Base-by-base conservation (phyloP, 2,329 filamentous ascomycete genomes). In the Onygena corvina region DNA sequence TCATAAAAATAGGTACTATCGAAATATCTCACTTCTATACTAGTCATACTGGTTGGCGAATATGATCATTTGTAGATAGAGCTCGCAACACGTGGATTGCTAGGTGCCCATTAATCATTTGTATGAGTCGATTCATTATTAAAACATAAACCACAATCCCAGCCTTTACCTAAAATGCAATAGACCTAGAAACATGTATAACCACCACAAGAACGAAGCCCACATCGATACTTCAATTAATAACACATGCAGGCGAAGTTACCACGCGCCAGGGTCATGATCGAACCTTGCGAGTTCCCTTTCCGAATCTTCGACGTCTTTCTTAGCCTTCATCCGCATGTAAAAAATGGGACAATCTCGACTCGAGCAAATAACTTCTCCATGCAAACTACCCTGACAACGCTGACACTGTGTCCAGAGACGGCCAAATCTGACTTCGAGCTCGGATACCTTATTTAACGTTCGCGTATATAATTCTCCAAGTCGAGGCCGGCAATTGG, bases 301-400 rank as follows among this genome's bases (percentile, higher is more conserved):
- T 50, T 89, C 87, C 1, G 83, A 83, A 70, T 98, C 92, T 67
- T 96, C 90, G 33, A 96, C 81, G 65, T 98, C 92, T 74, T 98
- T 98, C 77, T 95, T 94, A 27, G 90, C 90, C 76, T 98, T 98
- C 92, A 98, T 98, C 3, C 92, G 81, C 92, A 98, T 98, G 67
- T 98, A 98, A 68, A 98, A 98, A 61, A 98, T 98, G 1, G 92
- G 92, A 64, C 92, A 98, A 71, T 98, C 92, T 65, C 88, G 85
- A 64, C 84, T 90, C 54, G 84, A 89, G 72, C 92, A 98, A 58
- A 98, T 96, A 49, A 98, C 93, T 67, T 98, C 92, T 65, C 87
- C 92, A 70, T 98, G 92, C 77, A 98, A 84, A 71, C 88, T 95
- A 49, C 89, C 92, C 71, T 98, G 92, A 66, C 92, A 98, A 35